Evolutionary conservation across 164 flowering plant species (phyloP).

Genomic region (Chimonanthus praecox): DNA sequence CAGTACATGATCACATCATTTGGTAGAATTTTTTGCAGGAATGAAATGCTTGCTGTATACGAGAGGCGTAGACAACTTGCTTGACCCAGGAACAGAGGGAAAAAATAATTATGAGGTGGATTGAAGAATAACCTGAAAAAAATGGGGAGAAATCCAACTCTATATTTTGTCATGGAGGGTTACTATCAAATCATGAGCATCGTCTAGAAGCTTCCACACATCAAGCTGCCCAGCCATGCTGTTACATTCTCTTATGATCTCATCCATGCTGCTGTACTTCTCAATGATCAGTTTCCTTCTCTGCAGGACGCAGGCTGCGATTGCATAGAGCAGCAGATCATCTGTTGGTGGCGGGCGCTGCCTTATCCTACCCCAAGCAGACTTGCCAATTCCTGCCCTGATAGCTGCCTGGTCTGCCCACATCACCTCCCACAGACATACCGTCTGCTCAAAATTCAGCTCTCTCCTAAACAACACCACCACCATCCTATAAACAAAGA

Average conservation of each 20-base stretch:
- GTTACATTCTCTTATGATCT: conserved; percentile 85
- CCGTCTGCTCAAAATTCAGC: conserved; percentile 72
- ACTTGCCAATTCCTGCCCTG: conserved; percentile 77
- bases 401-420: conserved; percentile 98
- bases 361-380: conserved; percentile 85
- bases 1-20: conserved; percentile 2
- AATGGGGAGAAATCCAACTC: not conserved
- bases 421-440: conserved; percentile 95
- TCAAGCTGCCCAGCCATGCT: conserved; percentile 90
- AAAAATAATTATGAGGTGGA: not conserved
- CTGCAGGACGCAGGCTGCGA: conserved; percentile 88
- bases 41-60: not conserved
- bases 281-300: conserved; percentile 82
- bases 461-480: conserved; percentile 94
- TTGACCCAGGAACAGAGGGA: not conserved
- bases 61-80: not conserved
- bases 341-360: conserved; percentile 89
- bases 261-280: conserved; percentile 89
- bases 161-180: conserved; percentile 75
- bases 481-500: conserved; percentile 96
- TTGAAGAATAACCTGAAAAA: not conserved
- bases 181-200: conserved; percentile 84
- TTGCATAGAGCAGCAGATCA: conserved; percentile 81
- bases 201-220: conserved; percentile 93
- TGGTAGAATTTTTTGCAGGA: not conserved